Evolutionary conservation across 2,329 filamentous ascomycete species (phyloP).

Genomic region (Herpotrichia juniperi): DNA sequence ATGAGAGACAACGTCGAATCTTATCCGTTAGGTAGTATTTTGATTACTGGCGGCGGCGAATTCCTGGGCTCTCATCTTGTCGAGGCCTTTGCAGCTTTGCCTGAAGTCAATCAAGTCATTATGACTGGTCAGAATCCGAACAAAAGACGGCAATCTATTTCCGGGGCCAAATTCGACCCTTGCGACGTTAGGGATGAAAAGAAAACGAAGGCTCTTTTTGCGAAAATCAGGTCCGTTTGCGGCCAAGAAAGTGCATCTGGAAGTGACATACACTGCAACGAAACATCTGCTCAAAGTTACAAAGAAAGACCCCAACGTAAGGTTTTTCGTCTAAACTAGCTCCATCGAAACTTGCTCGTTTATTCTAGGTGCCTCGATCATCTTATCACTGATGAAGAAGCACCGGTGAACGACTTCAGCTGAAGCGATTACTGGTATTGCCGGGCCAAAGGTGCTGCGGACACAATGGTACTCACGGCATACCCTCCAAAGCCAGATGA

Average conservation of each 20-base stretch:
- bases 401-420: neutral
- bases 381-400: neutral
- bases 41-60: constrained; percentile 6
- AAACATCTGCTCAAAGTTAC: constrained; percentile 7
- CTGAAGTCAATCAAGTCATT: neutral
- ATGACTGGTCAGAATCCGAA: constrained; percentile 2
- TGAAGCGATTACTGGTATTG: neutral
- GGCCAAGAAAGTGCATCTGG: neutral
- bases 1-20: neutral
- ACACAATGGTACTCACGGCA: constrained; percentile 18
- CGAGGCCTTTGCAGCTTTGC: constrained; percentile 1
- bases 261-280: constrained; percentile 7
- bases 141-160: neutral
- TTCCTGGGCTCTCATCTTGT: constrained; percentile 6
- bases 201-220: neutral
- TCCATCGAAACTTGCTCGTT: neutral
- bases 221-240: constrained; percentile 6
- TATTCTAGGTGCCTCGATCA: neutral
- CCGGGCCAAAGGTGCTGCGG: constrained; percentile 22
- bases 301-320: constrained; percentile 1
- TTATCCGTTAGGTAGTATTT: neutral
- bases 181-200: constrained; percentile 8
- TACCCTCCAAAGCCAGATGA: too few relatives aligned
- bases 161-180: neutral
- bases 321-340: constrained; percentile 8